Evolutionary conservation across 1,284 basidiomycete genomes (phyloP).

Genomic region (Anthracocystis walkeri): DNA sequence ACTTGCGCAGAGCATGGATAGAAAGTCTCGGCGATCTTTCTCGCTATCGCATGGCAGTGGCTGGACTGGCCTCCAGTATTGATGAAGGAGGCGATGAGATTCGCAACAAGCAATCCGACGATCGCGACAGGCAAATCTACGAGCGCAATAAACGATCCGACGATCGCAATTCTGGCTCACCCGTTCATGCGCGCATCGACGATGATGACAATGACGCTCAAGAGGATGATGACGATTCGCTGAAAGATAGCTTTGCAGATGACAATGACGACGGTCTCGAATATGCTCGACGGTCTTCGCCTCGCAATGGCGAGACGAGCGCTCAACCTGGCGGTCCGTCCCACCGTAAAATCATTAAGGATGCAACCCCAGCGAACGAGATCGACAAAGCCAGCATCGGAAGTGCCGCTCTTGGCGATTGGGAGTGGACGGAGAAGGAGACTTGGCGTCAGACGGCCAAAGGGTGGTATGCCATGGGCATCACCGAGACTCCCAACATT

Average conservation of each 20-base stretch:
- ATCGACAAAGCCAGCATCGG: slow-evolving; percentile 78
- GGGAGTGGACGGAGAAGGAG: slow-evolving; percentile 92
- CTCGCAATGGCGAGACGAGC: not conserved
- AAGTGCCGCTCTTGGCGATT: slow-evolving; percentile 82
- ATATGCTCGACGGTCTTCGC: not conserved
- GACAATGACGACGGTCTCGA: slow-evolving; percentile 7
- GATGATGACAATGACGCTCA: slow-evolving; percentile 33
- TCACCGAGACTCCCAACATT: slow-evolving; percentile 87
- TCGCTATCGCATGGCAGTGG: slow-evolving; percentile 93
- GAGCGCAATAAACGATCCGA: not conserved
- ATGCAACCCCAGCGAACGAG: slow-evolving; percentile 12
- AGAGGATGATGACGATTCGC: slow-evolving; percentile 19
- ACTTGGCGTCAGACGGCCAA: slow-evolving; percentile 88
- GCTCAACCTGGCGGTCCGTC: not conserved
- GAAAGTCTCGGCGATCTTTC: slow-evolving; percentile 96
- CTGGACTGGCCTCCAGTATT: slow-evolving; percentile 69
- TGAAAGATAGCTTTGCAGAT: slow-evolving; percentile 3
- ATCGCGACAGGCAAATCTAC: not conserved
- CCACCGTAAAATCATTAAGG: not conserved
- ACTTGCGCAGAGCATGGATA: slow-evolving; percentile 87
- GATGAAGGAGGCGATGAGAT: slow-evolving; percentile 70
- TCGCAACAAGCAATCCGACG: slow-evolving; percentile 24
- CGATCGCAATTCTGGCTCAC: not conserved
- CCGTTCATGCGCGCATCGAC: slow-evolving; percentile 32
- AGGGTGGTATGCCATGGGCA: slow-evolving; percentile 91